Base-by-base conservation (phyloP, 208 protist species). In the Leishmania arabica region DNA sequence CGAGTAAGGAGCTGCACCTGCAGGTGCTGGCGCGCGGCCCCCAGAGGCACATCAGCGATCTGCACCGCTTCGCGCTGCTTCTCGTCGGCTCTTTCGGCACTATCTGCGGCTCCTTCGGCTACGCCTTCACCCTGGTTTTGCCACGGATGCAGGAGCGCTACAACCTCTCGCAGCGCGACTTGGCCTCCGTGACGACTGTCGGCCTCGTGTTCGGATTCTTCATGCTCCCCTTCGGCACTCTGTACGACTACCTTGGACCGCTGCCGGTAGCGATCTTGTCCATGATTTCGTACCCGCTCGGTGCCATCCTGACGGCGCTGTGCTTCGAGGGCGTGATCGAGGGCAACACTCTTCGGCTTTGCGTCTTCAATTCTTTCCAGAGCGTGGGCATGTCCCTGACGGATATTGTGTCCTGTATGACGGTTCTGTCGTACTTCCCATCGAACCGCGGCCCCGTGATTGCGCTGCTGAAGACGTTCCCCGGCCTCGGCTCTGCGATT, bases 401-500 rank as follows among this genome's bases (percentile, higher is more conserved):
- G 51, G 91, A 94, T 77, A 68, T 92, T 7, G 81, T 76, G 34
- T 75, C 62, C 65, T 83, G 81, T 40, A 86, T 92, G 87, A 91
- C 89, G 34, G 71, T 92, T 65, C 68, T 91, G 37, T 86, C 83
- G n/a, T 75, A 89, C 83, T 94, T 94, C 79, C 91, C 91, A 31
- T 77, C 83, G 24, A 79, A 85, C 73, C 75, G 81, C 19, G 91
- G 91, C 34, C 34, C 81, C 27, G 87, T 91, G 37, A 84, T 92
- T 37, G 86, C 88, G n/a, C 72, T 94, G 42, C 85, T 91, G 64
- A 94, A 94, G 83, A 90, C 87, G n/a, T 89, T 91, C 81, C 75
- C 85, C 13, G 91, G 91, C 49, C 86, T 94, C 40, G 91, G 91
- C 45, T 90, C 86, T 45, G 85, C 88, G 13, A 85, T 94, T 51